Percentiles rank a stretch among this genome's conserved stretches.
These are phyloP conservation scores for Suillus alpinus DNA, from an alignment of 768 basidiomycete genomes.

Conservation along the genomic window DNA sequence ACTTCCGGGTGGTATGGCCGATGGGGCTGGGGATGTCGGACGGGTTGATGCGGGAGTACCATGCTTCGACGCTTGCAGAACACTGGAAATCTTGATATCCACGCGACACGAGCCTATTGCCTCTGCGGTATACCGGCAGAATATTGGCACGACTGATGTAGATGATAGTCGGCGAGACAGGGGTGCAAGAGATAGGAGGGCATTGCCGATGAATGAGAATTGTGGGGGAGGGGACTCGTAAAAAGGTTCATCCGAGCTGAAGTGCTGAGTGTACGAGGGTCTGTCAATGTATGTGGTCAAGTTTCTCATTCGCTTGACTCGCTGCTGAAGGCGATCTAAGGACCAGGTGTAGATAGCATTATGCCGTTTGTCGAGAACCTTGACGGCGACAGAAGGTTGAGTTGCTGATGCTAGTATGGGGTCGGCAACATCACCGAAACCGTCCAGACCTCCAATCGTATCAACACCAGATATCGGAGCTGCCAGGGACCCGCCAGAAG, in stretches of 20 bases:
- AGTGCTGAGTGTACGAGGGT: conserved; percentile 92
- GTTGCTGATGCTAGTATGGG: conserved; percentile 67
- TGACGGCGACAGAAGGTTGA: conserved; percentile 84
- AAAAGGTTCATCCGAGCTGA: conserved; percentile 91
- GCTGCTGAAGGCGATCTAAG: conserved; percentile 81
- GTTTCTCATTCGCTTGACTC: conserved; percentile 91
- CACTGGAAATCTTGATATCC: conserved; percentile 76
- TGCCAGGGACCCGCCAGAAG: conserved; percentile 77
- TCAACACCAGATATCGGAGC: conserved; percentile 82
- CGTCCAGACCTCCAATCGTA: conserved; percentile 81
- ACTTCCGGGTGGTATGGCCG: conserved; percentile 65
- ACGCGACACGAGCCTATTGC: conserved; percentile 94
- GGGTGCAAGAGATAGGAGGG: conserved; percentile 76
- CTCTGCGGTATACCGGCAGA: conserved; percentile 91
- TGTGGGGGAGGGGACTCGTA: conserved; percentile 84
- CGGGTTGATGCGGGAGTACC: conserved; percentile 66
- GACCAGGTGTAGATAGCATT: conserved; percentile 92
- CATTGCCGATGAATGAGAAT: conserved; percentile 92
- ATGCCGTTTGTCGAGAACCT: conserved; percentile 86
- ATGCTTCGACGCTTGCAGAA: conserved; percentile 57
- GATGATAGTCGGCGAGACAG: conserved; percentile 76
- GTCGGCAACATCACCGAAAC: conserved; percentile 93
- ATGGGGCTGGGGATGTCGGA: conserved; percentile 71
- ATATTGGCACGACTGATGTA: conserved; percentile 78
- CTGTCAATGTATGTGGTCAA: conserved; percentile 86